These are phyloP conservation scores for Aspergillus sp. DNA, from an alignment of 2,329 filamentous ascomycete species.

Conservation along the genomic window DNA sequence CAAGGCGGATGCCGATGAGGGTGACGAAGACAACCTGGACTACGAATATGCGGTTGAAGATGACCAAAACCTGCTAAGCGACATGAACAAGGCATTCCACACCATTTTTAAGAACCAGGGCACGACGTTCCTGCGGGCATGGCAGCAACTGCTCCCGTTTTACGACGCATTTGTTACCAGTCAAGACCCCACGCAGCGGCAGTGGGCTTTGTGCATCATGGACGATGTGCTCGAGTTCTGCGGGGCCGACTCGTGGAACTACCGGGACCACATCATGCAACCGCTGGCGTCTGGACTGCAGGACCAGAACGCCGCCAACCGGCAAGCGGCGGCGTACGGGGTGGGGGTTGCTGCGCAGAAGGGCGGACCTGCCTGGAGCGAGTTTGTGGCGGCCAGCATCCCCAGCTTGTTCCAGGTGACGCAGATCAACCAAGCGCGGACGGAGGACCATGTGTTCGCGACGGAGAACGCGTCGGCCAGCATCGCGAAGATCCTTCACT, in stretches of 20 bases:
- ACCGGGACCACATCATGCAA: conserved; percentile 74
- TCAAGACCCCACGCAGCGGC: conserved; percentile 76
- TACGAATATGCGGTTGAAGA: conserved; percentile 87
- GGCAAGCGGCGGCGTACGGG: conserved; percentile 92
- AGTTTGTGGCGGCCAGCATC: conserved; percentile 72
- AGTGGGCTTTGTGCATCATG: conserved; percentile 98
- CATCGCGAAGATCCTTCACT: conserved; percentile 94
- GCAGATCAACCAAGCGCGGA: conserved; percentile 68
- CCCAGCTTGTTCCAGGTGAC: conserved; percentile 78
- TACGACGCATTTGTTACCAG: conserved; percentile 80
- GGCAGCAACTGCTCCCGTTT: conserved; percentile 75
- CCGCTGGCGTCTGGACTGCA: conserved; percentile 79
- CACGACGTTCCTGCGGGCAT: conserved; percentile 70
- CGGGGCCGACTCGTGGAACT: conserved; percentile 76
- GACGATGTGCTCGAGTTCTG: conserved; percentile 98
- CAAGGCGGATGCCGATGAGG: conserved; percentile 72
- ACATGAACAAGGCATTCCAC: conserved; percentile 99
- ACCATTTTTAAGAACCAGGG: conserved; percentile 97
- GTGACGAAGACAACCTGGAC: conserved; percentile 82
- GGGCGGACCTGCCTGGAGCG: conserved; percentile 76
- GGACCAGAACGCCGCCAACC: conserved; percentile 78
- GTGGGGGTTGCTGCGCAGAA: conserved; percentile 92
- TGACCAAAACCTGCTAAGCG: conserved; percentile 88
- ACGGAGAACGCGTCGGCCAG: conserved; percentile 96
- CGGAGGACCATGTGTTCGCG: conserved; percentile 90